Base-by-base conservation (phyloP, 768 basidiomycete species). In the Phaeolepiota aurea region DNA sequence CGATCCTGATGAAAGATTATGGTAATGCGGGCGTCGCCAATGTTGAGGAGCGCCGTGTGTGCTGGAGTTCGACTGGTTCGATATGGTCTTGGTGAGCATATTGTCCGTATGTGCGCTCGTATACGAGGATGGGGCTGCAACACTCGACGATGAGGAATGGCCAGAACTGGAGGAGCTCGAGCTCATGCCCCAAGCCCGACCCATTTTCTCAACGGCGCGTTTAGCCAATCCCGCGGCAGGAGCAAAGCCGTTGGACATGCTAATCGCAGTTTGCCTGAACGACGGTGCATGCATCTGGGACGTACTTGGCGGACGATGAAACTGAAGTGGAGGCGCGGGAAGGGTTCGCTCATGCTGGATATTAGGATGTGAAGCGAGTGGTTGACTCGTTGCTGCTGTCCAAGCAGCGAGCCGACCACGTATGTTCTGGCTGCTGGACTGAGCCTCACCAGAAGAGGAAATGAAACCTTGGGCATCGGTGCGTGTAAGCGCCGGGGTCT, bases 131-230 rank as follows among this genome's bases (percentile, higher is more conserved):
- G 63, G 57, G 5, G 66, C 63, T 15, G 63, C 63, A 4, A 50
- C 52, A 30, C 54, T 53, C 20, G 50, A 53, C 3, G 74, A 64
- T 25, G 72, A 69, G 7, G 73, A 68, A 34, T 73, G 70, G 12
- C 65, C 68, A 15, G 68, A 68, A 41, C 59, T 49, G 15, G 65
- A 63, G 33, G 58, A 59, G 45, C 62, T 63, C 15, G 67, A 61
- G 38, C 60, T 65, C 20, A 66, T 68, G 39, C 71, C 77, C 72
- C 72, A 79, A 15, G 74, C 79, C 30, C 76, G 72, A 28, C 79
- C 79, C 66, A 87, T 76, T 57, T 77, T 82, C 62, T 87, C 85
- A 2, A 84, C 83, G 2, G 87, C 84, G 42, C 81, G 73, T 52
- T 79, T 81, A 7, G 84, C 86, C 5, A 85, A 68, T 5, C 83